Conservation (phyloP, 306 rosid genomes). For the Gastrolobium villosum region DNA sequence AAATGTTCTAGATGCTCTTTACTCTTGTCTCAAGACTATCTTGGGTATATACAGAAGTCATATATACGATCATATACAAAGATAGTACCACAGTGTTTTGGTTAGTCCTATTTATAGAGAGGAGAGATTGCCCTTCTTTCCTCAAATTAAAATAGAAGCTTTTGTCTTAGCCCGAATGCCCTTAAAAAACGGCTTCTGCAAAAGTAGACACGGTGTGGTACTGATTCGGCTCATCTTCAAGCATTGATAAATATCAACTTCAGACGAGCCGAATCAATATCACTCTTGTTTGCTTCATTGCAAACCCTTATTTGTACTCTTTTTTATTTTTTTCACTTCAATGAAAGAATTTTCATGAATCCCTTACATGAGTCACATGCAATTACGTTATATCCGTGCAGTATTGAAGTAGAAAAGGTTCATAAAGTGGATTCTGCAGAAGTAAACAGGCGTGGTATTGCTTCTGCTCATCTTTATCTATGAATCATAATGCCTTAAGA, state of each 20-base stretch:
- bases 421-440: constrained; percentile 50
- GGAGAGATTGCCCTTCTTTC: background rate
- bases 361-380: background rate
- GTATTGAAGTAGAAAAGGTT: constrained; percentile 7
- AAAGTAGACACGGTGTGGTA: constrained; percentile 74
- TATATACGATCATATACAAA: background rate
- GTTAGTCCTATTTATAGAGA: constrained; percentile 50
- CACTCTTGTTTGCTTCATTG: constrained; percentile 78
- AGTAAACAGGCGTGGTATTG: constrained; percentile 66
- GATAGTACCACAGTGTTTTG: constrained; percentile 6
- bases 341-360: constrained; percentile 1
- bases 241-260: background rate
- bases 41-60: constrained; percentile 3
- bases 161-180: background rate
- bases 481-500: constrained; percentile 22
- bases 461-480: constrained; percentile 52
- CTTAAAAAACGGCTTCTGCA: constrained; percentile 48
- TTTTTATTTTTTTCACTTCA: background rate
- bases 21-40: constrained; percentile 32
- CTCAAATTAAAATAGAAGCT: constrained; percentile 18
- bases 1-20: constrained; percentile 53
- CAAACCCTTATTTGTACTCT: constrained; percentile 13
- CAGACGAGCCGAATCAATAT: constrained; percentile 84
- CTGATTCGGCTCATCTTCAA: constrained; percentile 66
- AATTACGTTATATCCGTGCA: background rate